Base-by-base conservation (phyloP, 106 monocot species). In the Dioscorea dumetorum region DNA sequence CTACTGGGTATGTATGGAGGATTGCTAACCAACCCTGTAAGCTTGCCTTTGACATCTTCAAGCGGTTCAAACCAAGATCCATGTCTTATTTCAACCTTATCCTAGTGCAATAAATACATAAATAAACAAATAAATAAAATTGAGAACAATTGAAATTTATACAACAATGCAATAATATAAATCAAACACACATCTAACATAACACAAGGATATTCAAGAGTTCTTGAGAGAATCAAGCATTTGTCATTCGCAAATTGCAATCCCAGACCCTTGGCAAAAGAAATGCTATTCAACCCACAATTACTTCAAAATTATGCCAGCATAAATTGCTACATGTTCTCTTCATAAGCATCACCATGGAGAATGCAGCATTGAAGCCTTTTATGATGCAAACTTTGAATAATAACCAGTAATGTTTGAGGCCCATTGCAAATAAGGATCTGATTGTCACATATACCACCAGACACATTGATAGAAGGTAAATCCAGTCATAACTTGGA, bases 1-100 rank as follows among this genome's bases (percentile, higher is more conserved):
- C 76, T 33, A 60, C 82, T 95, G 23, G 95, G 95, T 76, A 95
- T 95, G 41, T 95, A 95, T 13, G 95, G 95, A 62, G 95, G 95
- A 60, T 95, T 95, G 69, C 95, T 91, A 9, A 95, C 82, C 57
- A 95, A 41, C 10, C 95, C 95, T 20, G 67, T 59, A 28, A 95
- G 79, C 33, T 82, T 84, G 24, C 95, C 95, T 68, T 78, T 72
- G 14, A 91, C 68, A 82, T 91, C 91, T 61, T 78, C 20, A 31
- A 95, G 64, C 19, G 91, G 88, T 53, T 95, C 81, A 80, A 95
- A 95, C 95, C 95, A 95, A 18, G 88, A 78, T 8, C 95, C 95
- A 21, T 80, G 82, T 61, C 88, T 88, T 71, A 95, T 74, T 71
- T 88, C 91, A 63, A 95, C 78, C 71, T 84, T 95, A 71, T 83